Conservation (phyloP, 768 basidiomycete species). For the Lentinula aciculospora region DNA sequence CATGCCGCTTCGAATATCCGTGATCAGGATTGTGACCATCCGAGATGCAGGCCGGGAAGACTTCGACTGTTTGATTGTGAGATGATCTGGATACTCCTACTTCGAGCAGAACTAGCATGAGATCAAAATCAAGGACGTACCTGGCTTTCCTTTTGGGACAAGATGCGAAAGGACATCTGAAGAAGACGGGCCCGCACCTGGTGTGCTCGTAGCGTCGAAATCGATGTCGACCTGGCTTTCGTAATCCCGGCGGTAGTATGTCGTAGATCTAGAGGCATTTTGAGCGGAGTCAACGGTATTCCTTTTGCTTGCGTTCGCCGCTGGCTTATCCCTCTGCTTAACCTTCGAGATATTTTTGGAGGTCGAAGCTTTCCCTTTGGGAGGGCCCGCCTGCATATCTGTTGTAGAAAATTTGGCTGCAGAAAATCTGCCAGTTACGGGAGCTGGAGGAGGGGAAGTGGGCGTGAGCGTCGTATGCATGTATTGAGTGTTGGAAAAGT, state of each 20-base stretch:
- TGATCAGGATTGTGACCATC: conserved; percentile 64
- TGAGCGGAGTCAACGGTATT: not conserved
- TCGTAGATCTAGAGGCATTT: not conserved
- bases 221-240: conserved; percentile 10
- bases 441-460: not conserved
- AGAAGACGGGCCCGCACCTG: not conserved
- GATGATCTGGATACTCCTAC: not conserved
- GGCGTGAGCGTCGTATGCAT: not conserved
- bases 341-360: not conserved
- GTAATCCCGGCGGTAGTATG: conserved; percentile 29
- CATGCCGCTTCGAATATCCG: conserved; percentile 49
- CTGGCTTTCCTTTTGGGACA: not conserved
- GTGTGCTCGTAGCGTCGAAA: not conserved
- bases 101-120: not conserved
- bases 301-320: not conserved
- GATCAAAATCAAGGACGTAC: not conserved
- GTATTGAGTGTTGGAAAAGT: not conserved
- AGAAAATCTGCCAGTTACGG: not conserved
- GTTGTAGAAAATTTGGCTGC: not conserved
- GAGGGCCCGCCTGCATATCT: not conserved
- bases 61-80: not conserved
- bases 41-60: conserved; percentile 5
- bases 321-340: not conserved
- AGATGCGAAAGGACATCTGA: not conserved
- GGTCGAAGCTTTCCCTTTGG: not conserved